Evolutionary conservation across 2,329 filamentous ascomycete species (phyloP).

Genomic region (Cytospora chrysosperma): DNA sequence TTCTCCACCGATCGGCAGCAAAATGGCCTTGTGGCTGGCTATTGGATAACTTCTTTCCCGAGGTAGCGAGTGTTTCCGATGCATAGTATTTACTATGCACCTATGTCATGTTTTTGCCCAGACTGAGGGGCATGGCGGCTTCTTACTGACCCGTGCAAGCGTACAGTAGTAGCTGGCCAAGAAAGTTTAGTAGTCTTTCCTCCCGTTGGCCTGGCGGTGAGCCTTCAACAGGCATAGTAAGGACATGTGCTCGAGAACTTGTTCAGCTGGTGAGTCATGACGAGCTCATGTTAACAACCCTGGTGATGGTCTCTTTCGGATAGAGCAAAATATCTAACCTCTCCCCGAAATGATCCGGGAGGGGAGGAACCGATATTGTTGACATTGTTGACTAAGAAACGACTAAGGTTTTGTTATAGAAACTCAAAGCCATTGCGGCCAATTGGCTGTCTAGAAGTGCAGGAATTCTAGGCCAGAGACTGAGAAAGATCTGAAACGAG

Average conservation of each 20-base stretch:
- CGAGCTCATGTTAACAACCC: too few species aligned
- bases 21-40: background rate
- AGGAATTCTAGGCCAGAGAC: background rate
- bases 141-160: background rate
- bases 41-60: background rate
- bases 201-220: slow-evolving; percentile 19
- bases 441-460: background rate
- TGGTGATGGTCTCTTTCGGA: too few species aligned
- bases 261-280: too few species aligned
- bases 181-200: background rate
- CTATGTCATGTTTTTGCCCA: background rate
- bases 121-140: background rate
- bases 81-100: background rate
- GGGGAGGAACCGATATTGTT: too few species aligned
- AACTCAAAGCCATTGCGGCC: background rate
- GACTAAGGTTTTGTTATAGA: background rate
- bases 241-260: too few species aligned
- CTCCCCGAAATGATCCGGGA: too few species aligned
- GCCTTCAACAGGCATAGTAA: too few species aligned
- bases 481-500: background rate
- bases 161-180: slow-evolving; percentile 1
- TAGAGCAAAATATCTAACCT: too few species aligned
- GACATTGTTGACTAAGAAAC: background rate
- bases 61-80: background rate
- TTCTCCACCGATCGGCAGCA: background rate